Percentiles rank a stretch among this genome's conserved stretches.
These are phyloP conservation scores for Colletotrichum musae DNA, from an alignment of 2,329 filamentous ascomycete genomes.

Conservation along the genomic window DNA sequence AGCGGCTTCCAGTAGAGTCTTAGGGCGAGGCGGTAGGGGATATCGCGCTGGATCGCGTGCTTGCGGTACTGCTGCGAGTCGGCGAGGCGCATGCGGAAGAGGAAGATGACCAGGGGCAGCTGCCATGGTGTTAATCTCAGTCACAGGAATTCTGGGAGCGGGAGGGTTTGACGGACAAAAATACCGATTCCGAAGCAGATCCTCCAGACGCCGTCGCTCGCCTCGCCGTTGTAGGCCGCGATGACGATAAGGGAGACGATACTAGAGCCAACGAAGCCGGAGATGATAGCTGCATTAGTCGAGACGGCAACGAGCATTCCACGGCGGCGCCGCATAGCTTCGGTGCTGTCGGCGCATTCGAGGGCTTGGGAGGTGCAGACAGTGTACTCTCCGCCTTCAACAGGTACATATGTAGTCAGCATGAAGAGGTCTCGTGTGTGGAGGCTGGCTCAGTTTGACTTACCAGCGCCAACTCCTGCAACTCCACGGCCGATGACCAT, in stretches of 20 bases:
- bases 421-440: not conserved
- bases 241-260: slow-evolving; percentile 62
- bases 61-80: slow-evolving; percentile 60
- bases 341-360: slow-evolving; percentile 48
- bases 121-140: not conserved
- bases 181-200: slow-evolving; percentile 59
- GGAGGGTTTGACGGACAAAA: slow-evolving; percentile 46
- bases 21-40: slow-evolving; percentile 44
- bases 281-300: slow-evolving; percentile 57
- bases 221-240: slow-evolving; percentile 50
- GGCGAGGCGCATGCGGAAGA: slow-evolving; percentile 66
- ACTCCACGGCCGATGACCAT: slow-evolving; percentile 63
- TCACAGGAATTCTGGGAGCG: fast-evolving
- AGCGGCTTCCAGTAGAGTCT: slow-evolving; percentile 61
- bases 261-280: slow-evolving; percentile 55
- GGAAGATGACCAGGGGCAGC: slow-evolving; percentile 65
- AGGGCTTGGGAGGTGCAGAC: slow-evolving; percentile 47
- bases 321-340: slow-evolving; percentile 45
- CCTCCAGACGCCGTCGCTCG: slow-evolving; percentile 60
- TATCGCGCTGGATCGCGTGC: slow-evolving; percentile 46
- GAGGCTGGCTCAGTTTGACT: not conserved
- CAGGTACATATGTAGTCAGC: not conserved
- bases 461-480: slow-evolving; percentile 61
- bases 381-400: slow-evolving; percentile 48
- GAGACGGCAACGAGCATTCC: slow-evolving; percentile 55